Evolutionary conservation across 352 stramenopile genomes (phyloP), one percentile per base, ranked within the genome.

Genomic region (Pythium rhizo-oryzae): DNA sequence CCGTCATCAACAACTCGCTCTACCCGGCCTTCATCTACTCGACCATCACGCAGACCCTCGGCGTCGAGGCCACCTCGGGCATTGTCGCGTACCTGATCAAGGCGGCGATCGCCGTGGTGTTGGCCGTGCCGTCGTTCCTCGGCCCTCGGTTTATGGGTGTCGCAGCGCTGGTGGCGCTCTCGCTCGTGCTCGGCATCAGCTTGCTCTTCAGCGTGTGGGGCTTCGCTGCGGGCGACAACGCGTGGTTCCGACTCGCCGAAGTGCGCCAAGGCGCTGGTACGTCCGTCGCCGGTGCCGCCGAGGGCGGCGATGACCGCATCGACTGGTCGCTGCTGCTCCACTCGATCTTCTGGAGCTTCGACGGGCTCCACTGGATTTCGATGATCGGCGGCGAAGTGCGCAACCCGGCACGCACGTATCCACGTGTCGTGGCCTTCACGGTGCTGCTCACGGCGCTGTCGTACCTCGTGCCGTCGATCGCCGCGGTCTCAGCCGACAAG

Each of bases 261-360:
- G 30, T 67, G 8, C 60, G 60, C 1, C n/a, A n/a, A n/a, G n/a
- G n/a, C n/a, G n/a, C n/a, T n/a, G n/a, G n/a, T n/a, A n/a, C n/a
- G n/a, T n/a, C n/a, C n/a, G n/a, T n/a, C n/a, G n/a, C n/a, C n/a
- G 43, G 33, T 6, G 11, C 37, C 8, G 43, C 53, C 19, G 18
- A 59, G 21, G 35, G 35, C 16, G 39, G 30, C 3, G 47, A 60
- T 35, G 46, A 35, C 7, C 46, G 54, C 13, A 59, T 79, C 49
- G 59, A 96, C 24, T 98, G 91, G 91, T 66, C 82, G 43, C 78
- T 83, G 8, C 90, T 93, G 39, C 65, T 97, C 28, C 97, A 97
- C 72, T 95, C 96, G 59, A 71, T 98, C 13, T 98, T 97, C 70
- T 99, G 96, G 96, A 98, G 96, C 78, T 89, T 97, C 23, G 97